Evolutionary conservation across 2,329 filamentous ascomycete genomes (phyloP).

Genomic region (Cladosporium oxysporum): DNA sequence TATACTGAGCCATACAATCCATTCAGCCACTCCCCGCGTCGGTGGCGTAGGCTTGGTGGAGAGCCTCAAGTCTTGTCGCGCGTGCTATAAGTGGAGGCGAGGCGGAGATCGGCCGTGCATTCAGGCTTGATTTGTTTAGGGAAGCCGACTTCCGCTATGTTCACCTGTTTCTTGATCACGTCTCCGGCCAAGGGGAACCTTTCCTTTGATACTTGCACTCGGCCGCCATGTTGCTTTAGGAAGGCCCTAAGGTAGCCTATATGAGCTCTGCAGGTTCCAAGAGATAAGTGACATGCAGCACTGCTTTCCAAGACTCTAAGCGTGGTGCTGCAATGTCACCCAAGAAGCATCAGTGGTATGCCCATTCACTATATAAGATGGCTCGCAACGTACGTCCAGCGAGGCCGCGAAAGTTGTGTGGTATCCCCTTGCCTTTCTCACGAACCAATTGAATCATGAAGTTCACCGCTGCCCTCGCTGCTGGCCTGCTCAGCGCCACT

Average conservation of each 20-base stretch:
- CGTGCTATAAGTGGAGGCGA: conserved; percentile 2
- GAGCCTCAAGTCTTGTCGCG: conserved; percentile 19
- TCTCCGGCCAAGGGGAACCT: not conserved
- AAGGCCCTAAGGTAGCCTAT: conserved; percentile 2
- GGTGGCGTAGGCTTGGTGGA: not conserved
- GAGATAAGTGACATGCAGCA: conserved; percentile 11
- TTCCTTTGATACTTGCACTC: not conserved
- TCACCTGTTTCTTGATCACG: not conserved
- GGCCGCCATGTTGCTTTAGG: conserved; percentile 11
- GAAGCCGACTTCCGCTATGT: not conserved
- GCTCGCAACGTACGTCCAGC: not conserved
- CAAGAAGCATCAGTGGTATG: not conserved
- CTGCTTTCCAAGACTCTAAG: conserved; percentile 13
- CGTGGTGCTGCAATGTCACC: not conserved
- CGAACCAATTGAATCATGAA: conserved; percentile 4
- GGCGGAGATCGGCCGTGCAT: conserved; percentile 3
- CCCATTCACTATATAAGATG: conserved; percentile 2
- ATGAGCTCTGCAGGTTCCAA: conserved; percentile 5
- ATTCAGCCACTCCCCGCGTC: not conserved
- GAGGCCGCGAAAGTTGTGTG: not conserved
- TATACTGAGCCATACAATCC: not conserved
- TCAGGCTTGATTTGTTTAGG: not conserved
- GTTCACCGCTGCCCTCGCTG: conserved; percentile 17
- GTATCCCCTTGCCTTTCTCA: not conserved
- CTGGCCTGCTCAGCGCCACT: conserved; percentile 16